Percentiles rank a stretch among this genome's conserved stretches.
Conservation (phyloP, 1,284 basidiomycete species). For the Cystobasidium slooffiae region DNA sequence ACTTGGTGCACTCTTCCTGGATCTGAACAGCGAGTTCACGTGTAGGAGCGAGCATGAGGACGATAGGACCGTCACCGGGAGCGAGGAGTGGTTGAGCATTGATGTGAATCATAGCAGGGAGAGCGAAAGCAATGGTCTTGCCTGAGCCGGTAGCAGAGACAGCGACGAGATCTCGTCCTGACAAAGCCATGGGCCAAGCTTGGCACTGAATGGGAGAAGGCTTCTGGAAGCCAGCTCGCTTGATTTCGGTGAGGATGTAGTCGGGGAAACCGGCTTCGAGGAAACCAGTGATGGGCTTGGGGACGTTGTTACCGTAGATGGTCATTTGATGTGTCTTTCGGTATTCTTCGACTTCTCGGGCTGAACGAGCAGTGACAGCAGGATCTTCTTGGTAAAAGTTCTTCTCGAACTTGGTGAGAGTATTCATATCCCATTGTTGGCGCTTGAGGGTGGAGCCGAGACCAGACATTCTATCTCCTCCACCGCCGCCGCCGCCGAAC, state of each 20-base stretch:
- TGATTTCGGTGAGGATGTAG: constrained; percentile 91
- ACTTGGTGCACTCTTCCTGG: constrained; percentile 97
- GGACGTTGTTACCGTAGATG: constrained; percentile 86
- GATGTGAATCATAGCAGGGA: constrained; percentile 99
- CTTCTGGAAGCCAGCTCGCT: constrained; percentile 83
- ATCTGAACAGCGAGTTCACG: constrained; percentile 99
- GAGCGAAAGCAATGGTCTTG: constrained; percentile 96
- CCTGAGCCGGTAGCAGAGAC: constrained; percentile 96
- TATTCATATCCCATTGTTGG: constrained; percentile 78
- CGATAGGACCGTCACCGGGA: constrained; percentile 95
- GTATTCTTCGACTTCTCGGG: constrained; percentile 87
- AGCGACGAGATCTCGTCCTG: constrained; percentile 62
- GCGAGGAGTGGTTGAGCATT: constrained; percentile 95
- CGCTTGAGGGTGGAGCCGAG: constrained; percentile 77
- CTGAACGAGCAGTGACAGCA: constrained; percentile 74
- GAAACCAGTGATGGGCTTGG: constrained; percentile 87
- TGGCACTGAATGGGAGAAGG: constrained; percentile 98
- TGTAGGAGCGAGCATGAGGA: constrained; percentile 93
- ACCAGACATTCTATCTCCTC: constrained; percentile 66
- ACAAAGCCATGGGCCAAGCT: constrained; percentile 62
- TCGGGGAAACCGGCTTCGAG: constrained; percentile 97
- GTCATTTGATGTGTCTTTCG: constrained; percentile 82
- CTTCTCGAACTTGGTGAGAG: constrained; percentile 72
- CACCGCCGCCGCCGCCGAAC: constrained; percentile 35
- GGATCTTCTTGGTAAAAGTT: constrained; percentile 98